Evolutionary conservation across 2,329 filamentous ascomycete species (phyloP), one percentile per base, ranked within the genome.

Genomic region (Clonostachys rosea): DNA sequence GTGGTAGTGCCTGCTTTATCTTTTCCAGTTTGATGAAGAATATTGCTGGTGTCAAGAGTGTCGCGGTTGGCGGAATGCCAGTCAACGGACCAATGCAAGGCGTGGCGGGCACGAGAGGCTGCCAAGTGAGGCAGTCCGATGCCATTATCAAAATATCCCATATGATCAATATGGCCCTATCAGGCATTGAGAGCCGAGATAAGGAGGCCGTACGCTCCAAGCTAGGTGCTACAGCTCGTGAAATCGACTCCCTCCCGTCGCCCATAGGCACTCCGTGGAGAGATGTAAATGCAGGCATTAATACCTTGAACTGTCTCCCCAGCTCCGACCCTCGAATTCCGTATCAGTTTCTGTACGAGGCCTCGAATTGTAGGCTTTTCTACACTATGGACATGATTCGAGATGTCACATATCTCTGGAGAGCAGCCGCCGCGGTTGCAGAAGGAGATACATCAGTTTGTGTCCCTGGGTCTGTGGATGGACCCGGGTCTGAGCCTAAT

Each of bases 1-100:
- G 82, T 58, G 73, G 69, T 10, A 83, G 79, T 0, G 80, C 82
- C 5, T 86, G 82, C 59, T 74, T 79, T 30, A 65, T 80, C 39
- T 80, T 84, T 58, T 67, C 69, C 12, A 73, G 80, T 41, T 67
- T 82, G 20, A 73, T 84, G 68, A 70, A 71, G 7, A 61, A 68
- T 48, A 67, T 70, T 48, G 69, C 68, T 33, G 73, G 75, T 17
- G 75, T 86, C 3, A 76, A 75, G 52, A 77, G 76, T 34, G 70
- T 86, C 42, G 70, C 71, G 2, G 67, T 83, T 24, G 83, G 83
- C 14, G 83, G 83, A 2, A 73, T 79, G 8, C 73, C 81, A 1
- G 61, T 64, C 6, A 52, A 64, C 4, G 57, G 56, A 4, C 71
- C 75, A 3, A 84, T 83, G 65, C 78, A 83, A 62, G 70, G 68